Evolutionary conservation across 2,329 filamentous ascomycete genomes (phyloP), one percentile per base, ranked within the genome.

Genomic region (Diaporthe destruens): DNA sequence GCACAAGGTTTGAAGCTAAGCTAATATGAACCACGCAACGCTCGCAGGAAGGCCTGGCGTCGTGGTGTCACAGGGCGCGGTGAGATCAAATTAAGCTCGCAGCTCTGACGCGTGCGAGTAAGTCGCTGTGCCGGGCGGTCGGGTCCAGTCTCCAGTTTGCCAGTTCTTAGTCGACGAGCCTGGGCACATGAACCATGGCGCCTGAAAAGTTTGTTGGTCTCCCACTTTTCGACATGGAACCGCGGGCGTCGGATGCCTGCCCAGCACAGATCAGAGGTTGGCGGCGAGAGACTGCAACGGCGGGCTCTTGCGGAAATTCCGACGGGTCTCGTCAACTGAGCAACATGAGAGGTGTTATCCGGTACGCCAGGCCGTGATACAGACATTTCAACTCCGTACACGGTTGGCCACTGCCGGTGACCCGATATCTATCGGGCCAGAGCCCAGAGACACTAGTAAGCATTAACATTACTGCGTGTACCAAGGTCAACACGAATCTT

Each of bases 161-260:
- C 12, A 29, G 29, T 29, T 29, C 29, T 29, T 29, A 14, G 36
- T 12, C 36, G 36, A 4, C 9, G 36, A 39, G 36, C 36, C 12
- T 9, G 81, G 6, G 6, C 29, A 51, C 2, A 11, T 11, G 59
- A 65, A 51, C 61, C 61, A 65, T 65, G 61, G 20, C 36, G 23
- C 16, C 20, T 23, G 12, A 20, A 51, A 65, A 65, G 44, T 51
- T 65, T 65, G 51, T 23, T 9, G 3, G 36, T 14, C 12, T 39
- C 12, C 5, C n/a, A n/a, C 8, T 29, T 47, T n/a, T n/a, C 7
- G 44, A 51, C 44, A 23, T 51, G 42, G 57, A 47, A 34, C 44
- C 42, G 29, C 42, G 25, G 42, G 2, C 59, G n/a, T 20, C 44
- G 44, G 59, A 23, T 2, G 59, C 34, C 42, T 51, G 20, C 23